A percentile compares a stretch with the other conserved stretches of the same genome.
phyloP scores from a whole-genome alignment of 164 flowering plant species.

The Magnolia sinica region DNA sequence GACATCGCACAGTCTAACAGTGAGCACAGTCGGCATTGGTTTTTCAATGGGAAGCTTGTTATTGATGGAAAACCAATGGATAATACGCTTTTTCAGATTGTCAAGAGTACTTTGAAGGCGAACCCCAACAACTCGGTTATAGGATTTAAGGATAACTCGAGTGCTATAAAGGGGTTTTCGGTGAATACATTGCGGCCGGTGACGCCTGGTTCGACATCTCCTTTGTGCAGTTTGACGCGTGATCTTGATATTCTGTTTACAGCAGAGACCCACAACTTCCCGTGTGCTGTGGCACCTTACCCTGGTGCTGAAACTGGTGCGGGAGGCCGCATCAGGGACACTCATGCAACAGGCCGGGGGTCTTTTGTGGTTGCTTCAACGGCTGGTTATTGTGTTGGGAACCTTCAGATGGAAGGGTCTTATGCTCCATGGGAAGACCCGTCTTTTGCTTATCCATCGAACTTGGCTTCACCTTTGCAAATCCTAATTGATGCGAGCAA shows the following conservation, averaged over 20 bases:
- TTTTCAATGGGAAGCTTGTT: constrained; percentile 82
- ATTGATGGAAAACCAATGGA: constrained; percentile 70
- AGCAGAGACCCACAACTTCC: constrained; percentile 97
- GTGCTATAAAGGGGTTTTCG: constrained; percentile 80
- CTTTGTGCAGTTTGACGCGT: constrained; percentile 30
- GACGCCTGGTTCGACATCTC: constrained; percentile 63
- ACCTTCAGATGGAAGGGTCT: constrained; percentile 78
- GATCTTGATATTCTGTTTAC: constrained; percentile 86
- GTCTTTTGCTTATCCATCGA: constrained; percentile 71
- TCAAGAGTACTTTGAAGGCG: constrained; percentile 80
- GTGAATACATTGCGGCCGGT: constrained; percentile 63
- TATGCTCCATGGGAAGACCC: constrained; percentile 95
- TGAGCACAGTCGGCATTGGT: constrained; percentile 96
- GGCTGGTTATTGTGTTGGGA: constrained; percentile 96
- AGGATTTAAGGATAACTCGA: constrained; percentile 94
- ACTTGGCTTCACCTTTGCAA: constrained; percentile 83
- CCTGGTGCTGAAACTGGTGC: constrained; percentile 99
- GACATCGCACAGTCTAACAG: constrained; percentile 97
- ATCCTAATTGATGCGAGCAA: constrained; percentile 91
- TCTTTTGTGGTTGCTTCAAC: constrained; percentile 87
- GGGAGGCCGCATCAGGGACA: constrained; percentile 94
- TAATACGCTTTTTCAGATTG: constrained; percentile 84
- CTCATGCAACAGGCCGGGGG: constrained; percentile 95
- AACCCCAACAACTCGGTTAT: constrained; percentile 91
- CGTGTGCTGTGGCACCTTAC: constrained; percentile 96